Evolutionary conservation across 2,329 filamentous ascomycete genomes (phyloP), one percentile per base, ranked within the genome.

Genomic region (Biscogniauxia mediterranea): DNA sequence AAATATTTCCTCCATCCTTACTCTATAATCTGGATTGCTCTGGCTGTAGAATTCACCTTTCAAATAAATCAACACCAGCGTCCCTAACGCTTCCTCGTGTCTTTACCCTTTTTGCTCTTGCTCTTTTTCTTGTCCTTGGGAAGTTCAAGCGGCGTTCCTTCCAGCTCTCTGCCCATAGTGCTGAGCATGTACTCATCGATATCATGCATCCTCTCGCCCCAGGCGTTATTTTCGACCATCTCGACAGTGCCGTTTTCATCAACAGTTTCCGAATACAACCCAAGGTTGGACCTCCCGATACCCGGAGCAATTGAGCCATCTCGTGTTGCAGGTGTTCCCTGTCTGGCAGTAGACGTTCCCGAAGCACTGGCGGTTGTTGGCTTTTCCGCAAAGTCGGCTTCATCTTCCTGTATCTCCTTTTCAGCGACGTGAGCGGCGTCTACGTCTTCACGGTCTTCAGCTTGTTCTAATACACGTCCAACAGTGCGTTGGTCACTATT

Each of bases 391-490:
- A 96, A 96, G 71, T 96, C 93, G 4, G 87, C 91, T 53, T 93
- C 92, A 68, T 96, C 92, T 23, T 91, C 89, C 69, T 92, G 87
- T 54, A 95, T 89, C 74, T 99, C 95, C 71, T 91, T 95, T 73
- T 96, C 90, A 0, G 95, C 95, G 9, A 90, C 85, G 56, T 91
- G 89, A 1, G 95, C 95, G 0, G 95, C 95, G 25, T 88, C 88
- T 15, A 94, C 91, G 72, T 99, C 95, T 73, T 99, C 95, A 54
- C 86, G 86, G 70, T 99, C 95, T 76, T 99, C 95, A 0, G 93
- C 94, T 66, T 92, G 90, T 68, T 96, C 93, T 32, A 99, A 87
- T 0, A 89, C 91, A 17, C 89, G 85, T 3, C 88, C 85, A 1
- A 90, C 87, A 28, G 80, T 82, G 49, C 83, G 82, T 60, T 87